phyloP scores from a whole-genome alignment of 148 eudicot genomes.

The Oxyria digyna region DNA sequence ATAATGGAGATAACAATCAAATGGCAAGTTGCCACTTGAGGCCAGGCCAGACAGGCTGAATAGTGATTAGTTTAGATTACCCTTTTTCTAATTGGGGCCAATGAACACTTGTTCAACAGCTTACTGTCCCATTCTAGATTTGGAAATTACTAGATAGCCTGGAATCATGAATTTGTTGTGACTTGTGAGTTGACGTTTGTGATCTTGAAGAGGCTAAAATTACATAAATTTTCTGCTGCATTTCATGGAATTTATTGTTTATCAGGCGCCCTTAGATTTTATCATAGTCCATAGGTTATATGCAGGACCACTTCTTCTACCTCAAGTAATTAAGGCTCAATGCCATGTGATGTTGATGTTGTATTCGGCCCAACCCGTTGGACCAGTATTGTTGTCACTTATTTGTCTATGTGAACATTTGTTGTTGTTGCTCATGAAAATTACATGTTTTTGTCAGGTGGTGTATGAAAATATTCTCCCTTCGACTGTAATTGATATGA shows the following conservation, averaged over 20 bases:
- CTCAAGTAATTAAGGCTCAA: neutral
- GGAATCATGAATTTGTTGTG: neutral
- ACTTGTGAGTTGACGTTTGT: neutral
- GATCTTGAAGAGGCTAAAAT: slow-evolving; percentile 1
- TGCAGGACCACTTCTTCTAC: neutral
- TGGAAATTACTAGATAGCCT: neutral
- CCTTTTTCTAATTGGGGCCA: neutral
- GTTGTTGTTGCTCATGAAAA: neutral
- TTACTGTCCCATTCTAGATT: neutral
- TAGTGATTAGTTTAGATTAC: no score
- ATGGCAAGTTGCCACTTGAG: slow-evolving; percentile 2
- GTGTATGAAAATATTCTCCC: neutral
- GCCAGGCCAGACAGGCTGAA: neutral
- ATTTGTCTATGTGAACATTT: neutral
- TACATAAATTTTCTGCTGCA: neutral
- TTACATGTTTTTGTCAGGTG: neutral
- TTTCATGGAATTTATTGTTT: neutral
- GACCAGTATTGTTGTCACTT: neutral
- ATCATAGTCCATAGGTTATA: neutral
- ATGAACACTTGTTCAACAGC: neutral
- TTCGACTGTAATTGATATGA: neutral
- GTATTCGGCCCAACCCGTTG: neutral
- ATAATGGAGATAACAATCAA: neutral
- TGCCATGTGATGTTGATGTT: neutral
- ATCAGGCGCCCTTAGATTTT: neutral